These are phyloP conservation scores for Karstenula rhodostoma DNA, from an alignment of 2,329 filamentous ascomycete genomes.

Conservation along the genomic window DNA sequence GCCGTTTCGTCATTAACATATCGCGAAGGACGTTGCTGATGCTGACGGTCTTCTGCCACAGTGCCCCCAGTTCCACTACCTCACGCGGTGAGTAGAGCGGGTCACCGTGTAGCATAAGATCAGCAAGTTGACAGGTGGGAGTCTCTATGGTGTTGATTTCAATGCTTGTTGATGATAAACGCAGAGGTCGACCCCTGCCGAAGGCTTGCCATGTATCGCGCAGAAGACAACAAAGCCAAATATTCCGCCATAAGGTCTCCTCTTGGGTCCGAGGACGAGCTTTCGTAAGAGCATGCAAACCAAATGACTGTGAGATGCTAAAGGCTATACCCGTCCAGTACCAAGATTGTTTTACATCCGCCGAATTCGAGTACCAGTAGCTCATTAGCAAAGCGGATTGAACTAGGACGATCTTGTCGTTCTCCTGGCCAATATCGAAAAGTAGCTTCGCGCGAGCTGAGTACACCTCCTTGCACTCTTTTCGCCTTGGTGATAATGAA, in stretches of 20 bases:
- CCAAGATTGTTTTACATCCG: constrained; percentile 55
- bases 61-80: constrained; percentile 9
- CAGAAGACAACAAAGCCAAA: constrained; percentile 54
- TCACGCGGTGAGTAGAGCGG: constrained; percentile 9
- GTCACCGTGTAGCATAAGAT: constrained; percentile 14
- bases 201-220: constrained; percentile 54
- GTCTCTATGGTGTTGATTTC: constrained; percentile 24
- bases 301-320: constrained; percentile 53
- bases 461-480: constrained; percentile 49
- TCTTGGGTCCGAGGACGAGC: constrained; percentile 31
- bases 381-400: constrained; percentile 54
- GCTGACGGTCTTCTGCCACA: constrained; percentile 16
- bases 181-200: constrained; percentile 51
- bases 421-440: constrained; percentile 48
- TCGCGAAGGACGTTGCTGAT: constrained; percentile 16
- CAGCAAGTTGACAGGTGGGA: neutral
- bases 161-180: constrained; percentile 49
- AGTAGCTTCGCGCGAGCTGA: constrained; percentile 50
- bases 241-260: constrained; percentile 46
- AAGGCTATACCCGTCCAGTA: constrained; percentile 58
- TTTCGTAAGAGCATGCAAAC: constrained; percentile 47
- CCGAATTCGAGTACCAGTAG: constrained; percentile 54
- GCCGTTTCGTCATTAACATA: constrained; percentile 12
- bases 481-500: constrained; percentile 30
- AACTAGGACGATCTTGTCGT: constrained; percentile 52